Conservation (phyloP, 148 eudicot species). For the Chenopodium berlandieri region DNA sequence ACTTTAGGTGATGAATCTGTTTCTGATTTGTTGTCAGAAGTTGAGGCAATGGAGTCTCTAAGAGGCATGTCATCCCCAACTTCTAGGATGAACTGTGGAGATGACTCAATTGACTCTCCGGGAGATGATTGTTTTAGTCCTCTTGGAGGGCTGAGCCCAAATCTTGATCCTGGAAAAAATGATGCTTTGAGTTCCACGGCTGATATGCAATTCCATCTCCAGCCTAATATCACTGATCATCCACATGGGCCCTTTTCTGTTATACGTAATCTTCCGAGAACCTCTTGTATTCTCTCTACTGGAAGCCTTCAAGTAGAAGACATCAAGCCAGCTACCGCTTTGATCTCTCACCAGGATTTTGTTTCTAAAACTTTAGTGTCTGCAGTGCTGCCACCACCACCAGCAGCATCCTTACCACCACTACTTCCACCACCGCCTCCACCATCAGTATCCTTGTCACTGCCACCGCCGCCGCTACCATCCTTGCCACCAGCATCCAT, state of each 20-base stretch:
- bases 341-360: constrained; percentile 25
- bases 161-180: constrained; percentile 43
- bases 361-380: constrained; percentile 27
- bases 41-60: constrained; percentile 91
- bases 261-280: constrained; percentile 33
- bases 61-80: constrained; percentile 63
- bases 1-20: constrained; percentile 89
- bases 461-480: background rate
- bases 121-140: constrained; percentile 64
- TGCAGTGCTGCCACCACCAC: constrained; percentile 7
- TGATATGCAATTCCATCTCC: constrained; percentile 46
- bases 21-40: constrained; percentile 91
- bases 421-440: background rate
- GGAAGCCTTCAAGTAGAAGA: constrained; percentile 35
- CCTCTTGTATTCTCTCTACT: constrained; percentile 39
- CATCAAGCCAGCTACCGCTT: constrained; percentile 28
- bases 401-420: background rate
- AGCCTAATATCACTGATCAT: constrained; percentile 30
- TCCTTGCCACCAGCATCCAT: background rate
- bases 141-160: constrained; percentile 59
- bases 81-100: constrained; percentile 58
- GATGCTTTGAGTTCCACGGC: constrained; percentile 54
- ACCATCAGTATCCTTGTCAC: background rate
- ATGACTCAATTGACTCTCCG: constrained; percentile 57
- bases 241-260: constrained; percentile 27